Base-by-base conservation (phyloP, 805 yeast genomes). In the Gaillardinia entomophila region DNA sequence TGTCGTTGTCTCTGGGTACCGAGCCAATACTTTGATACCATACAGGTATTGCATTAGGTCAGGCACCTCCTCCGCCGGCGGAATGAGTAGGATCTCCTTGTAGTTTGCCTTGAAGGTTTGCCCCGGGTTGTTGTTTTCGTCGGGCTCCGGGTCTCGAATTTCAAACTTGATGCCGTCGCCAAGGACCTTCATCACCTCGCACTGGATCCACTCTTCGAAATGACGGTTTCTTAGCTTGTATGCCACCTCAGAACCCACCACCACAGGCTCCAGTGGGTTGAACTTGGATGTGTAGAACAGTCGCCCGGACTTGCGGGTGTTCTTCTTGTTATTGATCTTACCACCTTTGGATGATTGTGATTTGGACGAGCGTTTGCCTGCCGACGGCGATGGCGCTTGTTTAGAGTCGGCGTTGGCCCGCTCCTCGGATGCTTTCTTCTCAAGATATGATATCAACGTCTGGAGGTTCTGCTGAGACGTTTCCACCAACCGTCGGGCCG, bases 141-240 rank as follows among this genome's bases (percentile, higher is more conserved):
- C 98, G 0, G 98, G 97, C 49, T 92, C 98, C 0, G 97, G 96
- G 55, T 92, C 98, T 46, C 86, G 77, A n/a, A 92, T 89, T 57
- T 92, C 97, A 53, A 81, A 88, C 45, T 49, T 42, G 32, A 48
- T 62, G 1, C 92, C 90, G 43, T 86, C 95, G 1, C 76, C 75
- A n/a, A 77, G 58, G 3, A 90, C 77, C 43, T 75, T 78, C 17
- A 80, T 73, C 12, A 92, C 95, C 49, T 83, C 87, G 62, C 98
- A 92, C 54, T 86, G 96, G 45, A 92, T 87, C 98, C 98, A 92
- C 52, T 90, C 97, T 31, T 82, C 89, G n/a, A 75, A 69, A 29
- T 79, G 82, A 25, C 82, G 69, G 46, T 75, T 79, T 38, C 71
- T 71, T 16, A 88, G 72, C 51, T 81, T 79, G 62, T 81, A 90